phyloP scores from a whole-genome alignment of 2,329 filamentous ascomycete genomes.

The Pseudocercospora musae region DNA sequence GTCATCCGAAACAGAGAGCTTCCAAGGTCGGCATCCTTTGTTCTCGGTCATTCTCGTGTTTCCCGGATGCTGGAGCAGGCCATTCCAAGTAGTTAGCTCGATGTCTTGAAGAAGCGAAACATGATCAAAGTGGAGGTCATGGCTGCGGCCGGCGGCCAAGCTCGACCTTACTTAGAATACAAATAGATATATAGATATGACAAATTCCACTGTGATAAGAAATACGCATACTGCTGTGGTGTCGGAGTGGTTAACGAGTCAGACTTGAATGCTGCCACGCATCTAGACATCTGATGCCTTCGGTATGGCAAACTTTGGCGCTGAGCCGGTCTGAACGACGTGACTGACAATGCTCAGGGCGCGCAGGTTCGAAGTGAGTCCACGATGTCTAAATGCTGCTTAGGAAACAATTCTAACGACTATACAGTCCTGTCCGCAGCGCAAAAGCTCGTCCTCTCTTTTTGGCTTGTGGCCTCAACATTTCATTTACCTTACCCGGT shows the following conservation, averaged over 20 bases:
- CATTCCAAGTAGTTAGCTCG: neutral
- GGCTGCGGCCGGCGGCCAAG: neutral
- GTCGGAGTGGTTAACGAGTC: slow-evolving; percentile 24
- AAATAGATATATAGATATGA: neutral
- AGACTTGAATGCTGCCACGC: slow-evolving; percentile 17
- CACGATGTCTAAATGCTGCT: neutral
- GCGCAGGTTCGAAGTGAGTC: slow-evolving; percentile 10
- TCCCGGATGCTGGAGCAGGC: neutral
- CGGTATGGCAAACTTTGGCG: too few species aligned
- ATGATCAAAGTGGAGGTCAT: neutral
- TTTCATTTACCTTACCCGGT: too few species aligned
- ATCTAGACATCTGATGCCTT: slow-evolving; percentile 21
- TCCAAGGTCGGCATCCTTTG: neutral
- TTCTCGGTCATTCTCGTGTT: neutral
- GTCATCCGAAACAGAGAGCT: neutral
- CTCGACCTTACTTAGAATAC: too few species aligned
- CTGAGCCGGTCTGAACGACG: too few species aligned
- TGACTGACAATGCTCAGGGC: neutral
- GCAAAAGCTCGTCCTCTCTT: too few species aligned
- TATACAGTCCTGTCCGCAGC: slow-evolving; percentile 15
- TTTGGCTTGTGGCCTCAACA: too few species aligned
- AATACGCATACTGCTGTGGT: neutral
- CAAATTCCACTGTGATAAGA: neutral
- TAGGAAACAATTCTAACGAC: neutral
- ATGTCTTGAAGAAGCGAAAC: neutral